Conservation (phyloP, 352 stramenopile genomes). For the Phytophthora fragariae region DNA sequence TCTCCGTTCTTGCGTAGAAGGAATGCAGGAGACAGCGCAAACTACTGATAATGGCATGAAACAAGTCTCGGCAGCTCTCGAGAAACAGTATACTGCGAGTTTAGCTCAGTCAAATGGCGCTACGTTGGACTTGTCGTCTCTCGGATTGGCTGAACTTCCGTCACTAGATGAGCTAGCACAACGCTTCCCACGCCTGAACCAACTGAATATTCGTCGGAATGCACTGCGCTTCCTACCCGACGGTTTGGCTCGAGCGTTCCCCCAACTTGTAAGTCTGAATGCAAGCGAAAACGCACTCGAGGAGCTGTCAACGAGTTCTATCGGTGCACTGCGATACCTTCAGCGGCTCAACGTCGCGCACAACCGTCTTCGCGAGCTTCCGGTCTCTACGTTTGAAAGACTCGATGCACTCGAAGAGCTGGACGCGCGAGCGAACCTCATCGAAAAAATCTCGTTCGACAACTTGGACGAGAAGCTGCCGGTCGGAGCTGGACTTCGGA, state of each 20-base stretch:
- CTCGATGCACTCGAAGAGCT: constrained; percentile 58
- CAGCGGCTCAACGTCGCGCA: constrained; percentile 56
- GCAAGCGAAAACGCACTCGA: constrained; percentile 48
- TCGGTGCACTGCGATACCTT: constrained; percentile 38
- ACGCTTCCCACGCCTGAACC: constrained; percentile 50
- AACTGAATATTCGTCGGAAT: constrained; percentile 62
- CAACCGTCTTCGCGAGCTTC: constrained; percentile 49
- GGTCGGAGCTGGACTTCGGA: constrained; percentile 36
- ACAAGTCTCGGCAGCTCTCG: constrained; percentile 16
- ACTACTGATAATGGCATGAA: constrained; percentile 1
- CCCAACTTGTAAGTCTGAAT: constrained; percentile 55
- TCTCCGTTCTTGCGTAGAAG: neutral
- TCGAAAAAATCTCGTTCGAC: constrained; percentile 44
- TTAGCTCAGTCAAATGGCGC: constrained; percentile 36
- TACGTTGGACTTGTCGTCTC: constrained; percentile 57
- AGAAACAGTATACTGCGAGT: constrained; percentile 28
- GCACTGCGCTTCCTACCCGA: constrained; percentile 42
- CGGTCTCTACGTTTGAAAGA: constrained; percentile 33
- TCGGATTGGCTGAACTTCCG: constrained; percentile 48
- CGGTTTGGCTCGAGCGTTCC: constrained; percentile 41
- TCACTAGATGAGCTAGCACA: constrained; percentile 33
- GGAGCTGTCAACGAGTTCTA: constrained; percentile 43
- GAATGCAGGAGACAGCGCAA: constrained; percentile 1
- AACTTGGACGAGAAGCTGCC: constrained; percentile 40
- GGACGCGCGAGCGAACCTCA: constrained; percentile 47